A percentile compares a stretch with the other conserved stretches of the same genome.
These are phyloP conservation scores for Didymella sp. DNA, from an alignment of 2,329 filamentous ascomycete genomes.

Conservation along the genomic window DNA sequence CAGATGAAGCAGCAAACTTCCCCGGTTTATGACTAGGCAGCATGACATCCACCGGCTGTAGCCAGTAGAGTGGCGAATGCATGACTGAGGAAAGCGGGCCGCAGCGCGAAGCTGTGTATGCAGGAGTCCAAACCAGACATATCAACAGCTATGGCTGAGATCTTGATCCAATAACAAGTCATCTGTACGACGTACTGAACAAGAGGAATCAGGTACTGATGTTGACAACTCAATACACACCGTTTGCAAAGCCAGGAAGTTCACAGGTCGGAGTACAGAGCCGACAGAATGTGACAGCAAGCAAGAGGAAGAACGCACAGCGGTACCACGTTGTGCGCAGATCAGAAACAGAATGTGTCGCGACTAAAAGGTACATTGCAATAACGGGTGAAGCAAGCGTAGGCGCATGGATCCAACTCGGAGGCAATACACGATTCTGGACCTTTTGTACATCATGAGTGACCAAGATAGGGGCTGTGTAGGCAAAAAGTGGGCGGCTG, in stretches of 20 bases:
- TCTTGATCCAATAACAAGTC: not conserved
- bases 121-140: not conserved
- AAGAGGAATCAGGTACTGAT: too few species aligned
- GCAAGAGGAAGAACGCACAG: not conserved
- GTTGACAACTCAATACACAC: not conserved
- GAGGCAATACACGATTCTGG: not conserved
- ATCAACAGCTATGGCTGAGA: not conserved
- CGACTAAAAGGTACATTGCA: not conserved
- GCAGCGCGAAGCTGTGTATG: not conserved
- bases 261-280: not conserved
- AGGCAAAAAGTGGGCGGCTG: not conserved
- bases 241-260: not conserved
- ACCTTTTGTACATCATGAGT: not conserved
- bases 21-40: not conserved
- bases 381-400: not conserved
- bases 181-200: not conserved
- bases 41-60: not conserved
- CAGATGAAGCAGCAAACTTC: not conserved
- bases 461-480: not conserved
- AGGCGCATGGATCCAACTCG: not conserved
- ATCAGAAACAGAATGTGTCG: conserved; percentile 9
- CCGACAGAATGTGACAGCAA: not conserved
- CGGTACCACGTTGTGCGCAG: conserved; percentile 4
- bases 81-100: not conserved
- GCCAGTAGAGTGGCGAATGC: not conserved